Percentiles rank a stretch among this genome's conserved stretches.
phyloP scores from a whole-genome alignment of 257 asterid genomes.

The Rehmannia glutinosa region DNA sequence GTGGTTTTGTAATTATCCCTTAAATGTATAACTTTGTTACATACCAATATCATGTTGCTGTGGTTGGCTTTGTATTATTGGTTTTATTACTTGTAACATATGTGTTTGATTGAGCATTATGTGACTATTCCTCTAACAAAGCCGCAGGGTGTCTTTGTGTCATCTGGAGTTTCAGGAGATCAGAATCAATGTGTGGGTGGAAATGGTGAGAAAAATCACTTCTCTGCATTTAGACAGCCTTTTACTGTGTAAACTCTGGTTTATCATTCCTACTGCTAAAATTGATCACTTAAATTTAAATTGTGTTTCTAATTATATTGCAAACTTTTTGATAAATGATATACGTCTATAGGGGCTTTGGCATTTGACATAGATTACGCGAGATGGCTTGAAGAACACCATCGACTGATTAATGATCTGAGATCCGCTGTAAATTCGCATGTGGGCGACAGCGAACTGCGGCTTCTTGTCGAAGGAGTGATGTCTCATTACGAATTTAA shows the following conservation, averaged over 20 bases:
- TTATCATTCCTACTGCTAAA: too few species aligned
- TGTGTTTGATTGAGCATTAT: neutral
- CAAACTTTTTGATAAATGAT: neutral
- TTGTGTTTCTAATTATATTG: neutral
- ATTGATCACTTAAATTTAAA: neutral
- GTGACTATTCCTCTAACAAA: neutral
- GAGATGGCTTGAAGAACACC: slow-evolving; percentile 87
- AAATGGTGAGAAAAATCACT: slow-evolving; percentile 46
- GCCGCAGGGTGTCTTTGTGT: slow-evolving; percentile 42
- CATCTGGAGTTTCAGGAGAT: slow-evolving; percentile 45
- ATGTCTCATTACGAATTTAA: slow-evolving; percentile 83
- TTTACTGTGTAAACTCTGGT: too few species aligned
- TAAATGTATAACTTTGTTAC: too few species aligned
- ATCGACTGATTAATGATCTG: slow-evolving; percentile 53
- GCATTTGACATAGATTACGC: slow-evolving; percentile 82
- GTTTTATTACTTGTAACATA: neutral
- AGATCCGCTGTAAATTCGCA: slow-evolving; percentile 68
- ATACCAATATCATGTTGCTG: too few species aligned
- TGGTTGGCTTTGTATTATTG: too few species aligned
- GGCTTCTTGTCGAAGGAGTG: slow-evolving; percentile 67
- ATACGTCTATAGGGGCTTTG: slow-evolving; percentile 43
- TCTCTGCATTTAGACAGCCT: too few species aligned
- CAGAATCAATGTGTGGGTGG: slow-evolving; percentile 45
- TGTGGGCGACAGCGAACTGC: slow-evolving; percentile 51
- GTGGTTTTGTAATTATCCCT: too few species aligned